A percentile compares a stretch with the other conserved stretches of the same genome.
phyloP scores from a whole-genome alignment of 108 stramenopile species.

The Parietichytrium sp. region DNA sequence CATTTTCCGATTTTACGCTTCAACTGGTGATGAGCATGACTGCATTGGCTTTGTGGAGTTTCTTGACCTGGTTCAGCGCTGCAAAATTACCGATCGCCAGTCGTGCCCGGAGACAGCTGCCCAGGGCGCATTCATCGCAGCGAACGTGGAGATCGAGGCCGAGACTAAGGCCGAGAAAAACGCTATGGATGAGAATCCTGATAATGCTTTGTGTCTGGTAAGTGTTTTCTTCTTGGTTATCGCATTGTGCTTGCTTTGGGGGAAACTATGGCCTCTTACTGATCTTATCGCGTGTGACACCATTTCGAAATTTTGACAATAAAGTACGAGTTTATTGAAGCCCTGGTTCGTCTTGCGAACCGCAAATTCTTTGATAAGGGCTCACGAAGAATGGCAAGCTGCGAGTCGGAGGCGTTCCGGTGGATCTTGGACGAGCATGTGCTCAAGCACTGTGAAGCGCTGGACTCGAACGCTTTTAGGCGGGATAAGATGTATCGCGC shows the following conservation, averaged over 20 bases:
- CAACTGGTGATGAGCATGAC: conserved; percentile 7
- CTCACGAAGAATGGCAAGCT: background rate
- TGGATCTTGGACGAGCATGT: background rate
- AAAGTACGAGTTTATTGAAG: conserved; percentile 29
- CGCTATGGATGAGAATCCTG: conserved; percentile 13
- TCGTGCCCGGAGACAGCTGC: conserved; percentile 4
- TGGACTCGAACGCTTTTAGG: background rate
- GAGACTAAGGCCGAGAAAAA: background rate
- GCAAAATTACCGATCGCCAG: background rate
- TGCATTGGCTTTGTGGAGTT: conserved; percentile 33
- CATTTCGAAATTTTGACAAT: too few relatives aligned
- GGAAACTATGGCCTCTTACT: too few relatives aligned
- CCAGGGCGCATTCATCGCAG: conserved; percentile 6
- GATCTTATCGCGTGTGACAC: too few relatives aligned
- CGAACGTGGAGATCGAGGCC: conserved; percentile 26
- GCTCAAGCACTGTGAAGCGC: background rate
- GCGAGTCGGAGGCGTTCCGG: background rate
- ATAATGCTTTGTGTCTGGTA: conserved; percentile 23
- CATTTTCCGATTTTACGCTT: background rate
- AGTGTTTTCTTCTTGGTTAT: too few relatives aligned
- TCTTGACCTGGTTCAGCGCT: background rate
- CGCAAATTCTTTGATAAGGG: conserved; percentile 19
- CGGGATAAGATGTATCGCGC: conserved; percentile 3
- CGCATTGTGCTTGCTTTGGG: too few relatives aligned
- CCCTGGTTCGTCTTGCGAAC: background rate